phyloP scores from a whole-genome alignment of 1,284 basidiomycete species.

The Pyrrhoderma noxium region DNA sequence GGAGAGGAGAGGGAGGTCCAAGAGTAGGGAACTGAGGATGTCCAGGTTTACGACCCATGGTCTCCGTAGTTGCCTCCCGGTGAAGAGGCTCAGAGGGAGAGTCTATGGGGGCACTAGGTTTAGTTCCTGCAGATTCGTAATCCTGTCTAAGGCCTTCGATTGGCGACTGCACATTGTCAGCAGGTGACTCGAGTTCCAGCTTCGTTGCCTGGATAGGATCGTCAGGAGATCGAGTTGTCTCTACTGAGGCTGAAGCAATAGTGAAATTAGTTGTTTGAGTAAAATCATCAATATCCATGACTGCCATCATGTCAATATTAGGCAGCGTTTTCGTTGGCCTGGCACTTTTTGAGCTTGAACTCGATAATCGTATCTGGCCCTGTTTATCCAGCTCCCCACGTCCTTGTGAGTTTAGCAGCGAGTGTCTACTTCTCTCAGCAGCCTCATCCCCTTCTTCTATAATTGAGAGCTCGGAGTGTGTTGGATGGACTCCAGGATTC shows the following conservation, averaged over 20 bases:
- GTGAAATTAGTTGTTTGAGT: conserved; percentile 13
- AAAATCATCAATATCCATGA: conserved; percentile 19
- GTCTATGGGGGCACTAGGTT: neutral
- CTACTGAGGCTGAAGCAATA: conserved; percentile 15
- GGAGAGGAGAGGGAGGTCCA: conserved; percentile 58
- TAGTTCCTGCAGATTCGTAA: neutral
- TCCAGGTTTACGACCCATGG: conserved; percentile 28
- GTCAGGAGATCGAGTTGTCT: conserved; percentile 25
- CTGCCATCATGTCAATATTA: conserved; percentile 16
- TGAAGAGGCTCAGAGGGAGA: neutral
- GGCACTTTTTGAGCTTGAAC: neutral
- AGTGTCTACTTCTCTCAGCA: conserved; percentile 29
- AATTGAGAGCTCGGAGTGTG: conserved; percentile 46
- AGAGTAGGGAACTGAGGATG: conserved; percentile 44
- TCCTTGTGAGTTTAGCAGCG: neutral
- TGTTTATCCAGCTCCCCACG: neutral
- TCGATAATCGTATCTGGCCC: neutral
- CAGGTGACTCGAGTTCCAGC: neutral
- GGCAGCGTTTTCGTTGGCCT: conserved; percentile 1
- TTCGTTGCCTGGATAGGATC: conserved; percentile 22
- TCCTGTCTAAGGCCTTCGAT: neutral
- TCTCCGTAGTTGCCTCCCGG: neutral
- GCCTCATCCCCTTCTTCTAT: conserved; percentile 67
- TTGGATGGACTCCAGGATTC: conserved; percentile 1
- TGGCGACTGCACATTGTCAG: neutral